Evolutionary conservation across 352 stramenopile species (phyloP), one percentile per base, ranked within the genome.

Genomic region (Globisporangium takayamanum): DNA sequence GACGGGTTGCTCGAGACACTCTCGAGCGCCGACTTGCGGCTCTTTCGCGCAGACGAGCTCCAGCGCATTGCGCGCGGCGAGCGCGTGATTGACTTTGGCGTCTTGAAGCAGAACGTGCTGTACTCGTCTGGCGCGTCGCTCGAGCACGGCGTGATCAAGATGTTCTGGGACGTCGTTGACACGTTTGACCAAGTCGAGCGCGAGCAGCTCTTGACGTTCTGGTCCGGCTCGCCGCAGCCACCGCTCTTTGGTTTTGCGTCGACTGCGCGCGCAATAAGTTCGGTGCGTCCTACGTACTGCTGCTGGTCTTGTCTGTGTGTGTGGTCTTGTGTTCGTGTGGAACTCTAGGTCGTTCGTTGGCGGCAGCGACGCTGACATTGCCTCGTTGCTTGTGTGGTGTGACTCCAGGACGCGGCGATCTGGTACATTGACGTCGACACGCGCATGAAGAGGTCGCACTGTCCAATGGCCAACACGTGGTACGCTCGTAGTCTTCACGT

Each of bases 381-480:
- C 6, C 14, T 18, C 4, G 18, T 45, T 10, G 25, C 5, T 44
- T 20, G 44, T 22, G n/a, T 59, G 22, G 33, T 57, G 45, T 45
- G 46, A 15, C 55, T 30, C 49, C 44, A 91, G 81, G 77, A 91
- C 50, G 71, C 72, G 45, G 72, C 67, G 7, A 70, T 66, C 48
- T 91, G 81, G 81, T 89, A 83, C 63, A 73, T 89, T 39, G 81
- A 92, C 42, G 74, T 92, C 10, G 79, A 88, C 33, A 51, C 69
- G 8, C 59, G 63, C 14, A 76, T 69, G 67, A 73, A 82, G 26
- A 60, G 45, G 8, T 64, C 58, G 18, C 70, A 78, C n/a, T 89
- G 75, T 22, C 83, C 83, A 2, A 87, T 81, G 59, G 83, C 80
- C 6, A 88, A 89, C 48, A 92, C 78, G 11, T 92, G 80, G 83